Evolutionary conservation across 1,284 basidiomycete genomes (phyloP), one percentile per base, ranked within the genome.

Genomic region (Flammula alnicola): DNA sequence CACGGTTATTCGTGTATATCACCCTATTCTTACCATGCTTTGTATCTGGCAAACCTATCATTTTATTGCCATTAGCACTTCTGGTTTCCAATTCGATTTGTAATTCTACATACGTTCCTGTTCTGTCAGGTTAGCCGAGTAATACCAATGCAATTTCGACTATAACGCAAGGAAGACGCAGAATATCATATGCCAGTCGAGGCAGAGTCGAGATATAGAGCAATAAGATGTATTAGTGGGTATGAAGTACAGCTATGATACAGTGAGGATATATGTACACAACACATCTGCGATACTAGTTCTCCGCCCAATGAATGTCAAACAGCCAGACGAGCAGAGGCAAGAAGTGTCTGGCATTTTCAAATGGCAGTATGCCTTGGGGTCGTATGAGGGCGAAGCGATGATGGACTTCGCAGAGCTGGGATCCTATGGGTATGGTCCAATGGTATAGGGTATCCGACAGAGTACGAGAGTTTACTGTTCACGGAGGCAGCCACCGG

Each of bases 401-500:
- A n/a, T n/a, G n/a, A n/a, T n/a, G n/a, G n/a, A n/a, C n/a, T n/a
- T n/a, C n/a, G n/a, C n/a, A n/a, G n/a, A n/a, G n/a, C n/a, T n/a
- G n/a, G n/a, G n/a, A n/a, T n/a, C n/a, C n/a, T n/a, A n/a, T n/a
- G n/a, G n/a, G n/a, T n/a, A n/a, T n/a, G n/a, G n/a, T n/a, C n/a
- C n/a, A n/a, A n/a, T n/a, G n/a, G n/a, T n/a, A n/a, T n/a, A n/a
- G n/a, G n/a, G n/a, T n/a, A n/a, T n/a, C n/a, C n/a, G n/a, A n/a
- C n/a, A n/a, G n/a, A n/a, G n/a, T n/a, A n/a, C n/a, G n/a, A n/a
- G n/a, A n/a, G 7, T 12, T 51, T 35, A 55, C 30, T 44, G 35
- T 46, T 72, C 67, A 36, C 75, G 68, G 36, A 60, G 55, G 59
- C 82, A 86, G 2, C 82, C 82, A 4, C 81, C 82, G 3, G 83